Evolutionary conservation across 1,139 yeast genomes (phyloP), one percentile per base, ranked within the genome.

Genomic region (Pichia norvegensis): DNA sequence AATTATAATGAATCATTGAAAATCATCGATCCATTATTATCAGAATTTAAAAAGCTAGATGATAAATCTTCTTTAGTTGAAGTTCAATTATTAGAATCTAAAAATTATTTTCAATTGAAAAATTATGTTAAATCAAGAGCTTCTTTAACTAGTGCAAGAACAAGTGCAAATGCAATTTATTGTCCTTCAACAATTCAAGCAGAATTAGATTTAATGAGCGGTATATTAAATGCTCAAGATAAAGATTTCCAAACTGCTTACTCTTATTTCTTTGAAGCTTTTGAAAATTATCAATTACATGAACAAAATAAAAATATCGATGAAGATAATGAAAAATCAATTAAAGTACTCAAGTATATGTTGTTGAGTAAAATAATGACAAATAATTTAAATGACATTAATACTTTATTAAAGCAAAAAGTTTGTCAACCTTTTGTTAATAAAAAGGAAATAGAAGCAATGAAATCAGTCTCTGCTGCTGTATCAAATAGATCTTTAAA

Each of bases 171-270:
- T 64, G 78, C 97, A 36, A 87, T 94, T 48, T 94, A 90, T 68
- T 86, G 96, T 57, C 96, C 97, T 11, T 87, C 97, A n/a, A 71
- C 82, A 44, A 77, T 85, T 58, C 96, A 94, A 67, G 98, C 98
- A 1, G 95, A 88, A 61, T 74, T 94, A 49, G 98, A 94, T 64
- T 78, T 88, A 67, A 92, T 90, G 81, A 82, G 95, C 63, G 99
- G 99, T 55, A 81, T 92, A 48, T 74, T 94, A 54, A 95, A 92
- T 67, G 95, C 97, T 31, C 97, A 94, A 66, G 98, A 94, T 59
- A 85, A 85, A 63, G 99, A 94, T 66, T 94, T 86, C 69, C 85
- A 87, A 62, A 94, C 98, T 7, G 96, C 97, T 10, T 94, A 78
- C 61, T 88, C 97, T 6, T 92, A 92, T 67, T 92, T 92, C 59